Evolutionary conservation across 805 yeast genomes (phyloP), one percentile per base, ranked within the genome.

Genomic region (Groenewaldozyma tartarivorans): DNA sequence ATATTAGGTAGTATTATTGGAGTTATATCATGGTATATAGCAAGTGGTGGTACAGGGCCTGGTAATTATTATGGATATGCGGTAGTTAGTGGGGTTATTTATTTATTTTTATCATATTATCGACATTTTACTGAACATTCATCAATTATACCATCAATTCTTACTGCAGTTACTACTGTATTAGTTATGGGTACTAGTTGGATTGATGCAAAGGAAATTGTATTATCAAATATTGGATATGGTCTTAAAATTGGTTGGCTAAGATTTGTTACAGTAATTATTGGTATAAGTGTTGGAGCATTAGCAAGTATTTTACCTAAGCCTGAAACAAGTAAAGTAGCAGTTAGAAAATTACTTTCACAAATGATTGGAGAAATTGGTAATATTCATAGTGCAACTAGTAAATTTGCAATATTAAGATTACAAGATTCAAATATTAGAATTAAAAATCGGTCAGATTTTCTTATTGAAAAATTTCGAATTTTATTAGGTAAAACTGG

Each of bases 181-280:
- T 42, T 61, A 6, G 59, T 57, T 7, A 39, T 52, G 3, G 63
- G 61, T 4, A 48, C 52, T 33, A 54, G 62, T 33, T 61, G 62
- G 57, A 45, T 45, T n/a, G 45, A 47, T 4, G 13, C 37, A 5
- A 47, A 52, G 1, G 34, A 45, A 0, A 48, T 50, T 1, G 13
- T 18, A 7, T 13, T 15, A 19, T 13, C 20, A 4, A 48, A 35
- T 13, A 44, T 56, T 3, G 57, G 55, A 1, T 37, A 44, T 4
- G 65, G 65, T 4, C 57, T 46, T 41, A 39, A 45, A 1, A 55
- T 55, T n/a, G 61, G 62, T 3, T 58, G 61, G 60, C 40, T 55
- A 6, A 48, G 64, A 13, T 53, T 56, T 19, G 54, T 56, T 1
- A 48, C 57, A 2, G 62, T 58, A 5, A 20, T 48, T 2, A 42